Evolutionary conservation across 169 alveolate genomes (phyloP).

Genomic region (Cryptosporidium canis): DNA sequence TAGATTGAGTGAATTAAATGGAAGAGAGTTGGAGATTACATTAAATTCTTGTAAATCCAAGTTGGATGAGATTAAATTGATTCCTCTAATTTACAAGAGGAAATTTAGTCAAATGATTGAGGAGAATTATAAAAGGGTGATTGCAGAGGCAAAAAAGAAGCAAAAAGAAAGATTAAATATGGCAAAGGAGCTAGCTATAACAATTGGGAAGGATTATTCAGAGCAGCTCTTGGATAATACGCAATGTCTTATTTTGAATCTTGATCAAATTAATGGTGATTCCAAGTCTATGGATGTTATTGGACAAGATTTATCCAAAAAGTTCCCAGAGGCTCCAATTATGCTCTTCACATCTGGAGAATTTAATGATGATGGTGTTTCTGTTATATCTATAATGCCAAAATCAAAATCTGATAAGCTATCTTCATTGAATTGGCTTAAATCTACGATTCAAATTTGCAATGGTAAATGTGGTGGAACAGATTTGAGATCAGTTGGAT

Average conservation of each 20-base stretch:
- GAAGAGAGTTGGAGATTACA: conserved; percentile 28
- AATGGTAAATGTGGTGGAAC: conserved; percentile 68
- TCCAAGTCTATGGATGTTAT: conserved; percentile 40
- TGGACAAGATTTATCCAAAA: conserved; percentile 12
- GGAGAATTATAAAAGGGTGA: conserved; percentile 27
- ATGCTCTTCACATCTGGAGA: conserved; percentile 56
- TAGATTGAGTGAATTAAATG: conserved; percentile 10
- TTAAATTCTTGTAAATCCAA: neutral
- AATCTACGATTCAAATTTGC: conserved; percentile 45
- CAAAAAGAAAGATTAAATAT: conserved; percentile 51
- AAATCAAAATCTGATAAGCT: neutral
- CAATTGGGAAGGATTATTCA: neutral
- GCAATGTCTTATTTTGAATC: neutral
- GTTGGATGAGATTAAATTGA: conserved; percentile 25
- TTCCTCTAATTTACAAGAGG: conserved; percentile 27
- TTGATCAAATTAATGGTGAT: conserved; percentile 38
- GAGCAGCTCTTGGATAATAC: neutral
- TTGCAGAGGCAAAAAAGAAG: conserved; percentile 23
- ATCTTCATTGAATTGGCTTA: conserved; percentile 15
- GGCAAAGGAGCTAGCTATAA: conserved; percentile 48
- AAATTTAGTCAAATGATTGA: neutral
- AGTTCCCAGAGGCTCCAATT: conserved; percentile 11
- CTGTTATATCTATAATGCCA: conserved; percentile 47
- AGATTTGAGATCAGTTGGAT: conserved; percentile 30
- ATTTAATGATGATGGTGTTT: conserved; percentile 49